A percentile compares a stretch with the other conserved stretches of the same genome.
Evolutionary conservation across 2,329 filamentous ascomycete genomes (phyloP).

Genomic region (Herpotrichia juniperi): DNA sequence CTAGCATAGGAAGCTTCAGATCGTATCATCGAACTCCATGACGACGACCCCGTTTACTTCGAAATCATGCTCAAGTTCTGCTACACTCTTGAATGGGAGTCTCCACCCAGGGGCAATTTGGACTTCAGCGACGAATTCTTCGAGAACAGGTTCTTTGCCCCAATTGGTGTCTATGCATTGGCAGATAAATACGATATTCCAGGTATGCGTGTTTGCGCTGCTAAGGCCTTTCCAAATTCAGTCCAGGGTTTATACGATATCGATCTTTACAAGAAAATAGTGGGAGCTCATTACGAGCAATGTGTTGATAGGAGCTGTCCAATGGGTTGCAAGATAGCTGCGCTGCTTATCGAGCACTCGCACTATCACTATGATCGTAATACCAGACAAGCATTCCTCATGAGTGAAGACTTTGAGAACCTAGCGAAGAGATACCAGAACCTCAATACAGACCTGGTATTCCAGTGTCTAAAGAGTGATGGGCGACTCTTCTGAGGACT

Average conservation of each 20-base stretch:
- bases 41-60: slow-evolving; percentile 11
- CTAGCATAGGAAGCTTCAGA: slow-evolving; percentile 1
- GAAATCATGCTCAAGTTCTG: slow-evolving; percentile 12
- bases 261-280: not conserved
- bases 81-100: slow-evolving; percentile 5
- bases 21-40: slow-evolving; percentile 9
- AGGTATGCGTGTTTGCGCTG: not conserved
- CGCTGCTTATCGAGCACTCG: no score
- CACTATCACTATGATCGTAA: no score
- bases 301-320: not conserved
- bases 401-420: no score
- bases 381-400: no score
- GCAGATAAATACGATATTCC: slow-evolving; percentile 11
- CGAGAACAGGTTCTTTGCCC: not conserved
- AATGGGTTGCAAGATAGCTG: not conserved
- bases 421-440: not conserved
- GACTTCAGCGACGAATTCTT: not conserved
- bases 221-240: no score
- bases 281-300: not conserved
- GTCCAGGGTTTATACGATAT: no score
- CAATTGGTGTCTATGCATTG: slow-evolving; percentile 5
- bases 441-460: not conserved
- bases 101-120: not conserved
- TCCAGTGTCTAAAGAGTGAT: no score
- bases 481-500: no score